Evolutionary conservation across 257 asterid species (phyloP).

Genomic region (Solanum ossicruentum): DNA sequence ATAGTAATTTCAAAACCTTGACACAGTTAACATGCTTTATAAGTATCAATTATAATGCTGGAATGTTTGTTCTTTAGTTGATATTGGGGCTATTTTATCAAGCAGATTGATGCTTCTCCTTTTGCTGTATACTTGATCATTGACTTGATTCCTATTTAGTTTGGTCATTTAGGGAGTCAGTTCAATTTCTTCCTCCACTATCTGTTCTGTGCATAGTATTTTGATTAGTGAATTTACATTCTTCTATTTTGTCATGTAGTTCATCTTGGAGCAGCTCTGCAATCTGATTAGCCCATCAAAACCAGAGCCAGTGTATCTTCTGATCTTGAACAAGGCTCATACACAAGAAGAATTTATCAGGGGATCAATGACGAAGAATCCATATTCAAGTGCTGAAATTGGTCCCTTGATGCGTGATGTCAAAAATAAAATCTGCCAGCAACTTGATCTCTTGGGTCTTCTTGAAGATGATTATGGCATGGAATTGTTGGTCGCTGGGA

Average conservation of each 20-base stretch:
- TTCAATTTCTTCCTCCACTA: background rate
- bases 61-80: background rate
- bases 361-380: constrained; percentile 99
- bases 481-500: constrained; percentile 96
- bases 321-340: constrained; percentile 89
- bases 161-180: background rate
- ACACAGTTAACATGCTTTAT: background rate
- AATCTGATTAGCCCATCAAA: constrained; percentile 91
- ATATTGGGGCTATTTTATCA: background rate
- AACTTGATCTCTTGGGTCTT: constrained; percentile 92
- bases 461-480: constrained; percentile 96
- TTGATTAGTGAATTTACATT: background rate
- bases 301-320: constrained; percentile 73
- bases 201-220: background rate
- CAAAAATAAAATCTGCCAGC: constrained; percentile 94
- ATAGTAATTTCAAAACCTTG: background rate
- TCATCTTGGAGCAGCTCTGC: constrained; percentile 98
- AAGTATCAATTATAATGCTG: background rate
- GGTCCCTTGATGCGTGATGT: constrained; percentile 99
- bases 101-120: background rate
- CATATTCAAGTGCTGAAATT: constrained; percentile 92
- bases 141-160: background rate
- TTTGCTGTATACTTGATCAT: background rate
- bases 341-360: constrained; percentile 98
- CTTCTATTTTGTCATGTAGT: constrained; percentile 28